Percentiles rank a stretch among this genome's conserved stretches.
phyloP scores from a whole-genome alignment of 2,329 filamentous ascomycete species.

The Ceratocystis huliohia region DNA sequence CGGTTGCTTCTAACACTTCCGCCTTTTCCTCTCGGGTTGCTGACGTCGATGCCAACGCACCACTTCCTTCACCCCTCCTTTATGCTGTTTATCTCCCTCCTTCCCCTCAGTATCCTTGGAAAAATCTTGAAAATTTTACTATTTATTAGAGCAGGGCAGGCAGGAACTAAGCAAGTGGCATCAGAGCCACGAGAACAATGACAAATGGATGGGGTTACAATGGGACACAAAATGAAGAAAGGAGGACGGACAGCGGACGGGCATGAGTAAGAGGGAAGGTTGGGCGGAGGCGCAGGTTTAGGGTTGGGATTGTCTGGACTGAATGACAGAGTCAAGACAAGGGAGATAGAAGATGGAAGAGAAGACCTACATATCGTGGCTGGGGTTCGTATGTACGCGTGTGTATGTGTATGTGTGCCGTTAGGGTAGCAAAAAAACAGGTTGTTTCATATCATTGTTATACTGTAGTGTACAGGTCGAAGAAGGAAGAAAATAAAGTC shows the following conservation, averaged over 20 bases:
- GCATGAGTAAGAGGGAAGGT: background rate
- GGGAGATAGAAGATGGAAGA: background rate
- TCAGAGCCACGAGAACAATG: background rate
- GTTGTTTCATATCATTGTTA: background rate
- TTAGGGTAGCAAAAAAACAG: background rate
- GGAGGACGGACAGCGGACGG: background rate
- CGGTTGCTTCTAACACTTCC: no score
- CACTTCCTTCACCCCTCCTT: background rate
- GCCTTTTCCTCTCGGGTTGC: background rate
- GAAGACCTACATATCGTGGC: no score
- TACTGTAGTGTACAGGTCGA: background rate
- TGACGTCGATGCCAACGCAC: conserved; percentile 8
- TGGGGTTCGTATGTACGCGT: no score
- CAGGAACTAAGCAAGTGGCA: background rate
- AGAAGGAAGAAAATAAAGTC: background rate
- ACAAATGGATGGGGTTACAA: background rate
- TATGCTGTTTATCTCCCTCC: no score
- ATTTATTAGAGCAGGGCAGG: no score
- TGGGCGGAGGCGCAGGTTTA: background rate
- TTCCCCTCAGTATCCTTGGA: no score
- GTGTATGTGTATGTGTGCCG: no score
- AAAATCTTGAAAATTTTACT: no score
- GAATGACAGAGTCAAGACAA: background rate
- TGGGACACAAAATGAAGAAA: background rate
- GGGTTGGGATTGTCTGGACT: no score